Evolutionary conservation across 176 grass and related monocot genomes (phyloP), one percentile per base, ranked within the genome.

Genomic region (Aegilops tauschii): DNA sequence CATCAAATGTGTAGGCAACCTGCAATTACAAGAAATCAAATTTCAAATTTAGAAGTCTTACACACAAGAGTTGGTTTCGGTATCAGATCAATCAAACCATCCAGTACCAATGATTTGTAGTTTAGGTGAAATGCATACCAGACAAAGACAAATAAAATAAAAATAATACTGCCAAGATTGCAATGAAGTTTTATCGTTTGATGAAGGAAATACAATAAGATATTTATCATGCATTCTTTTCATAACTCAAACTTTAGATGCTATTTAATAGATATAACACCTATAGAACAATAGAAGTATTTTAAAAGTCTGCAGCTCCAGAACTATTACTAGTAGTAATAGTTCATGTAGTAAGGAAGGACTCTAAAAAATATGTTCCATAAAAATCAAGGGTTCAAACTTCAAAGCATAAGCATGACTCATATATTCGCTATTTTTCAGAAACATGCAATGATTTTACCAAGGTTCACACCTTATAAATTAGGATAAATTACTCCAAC

Each of bases 1-100:
- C 93, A 80, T 98, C 96, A 16, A 98, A 98, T 21, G 96, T 98
- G 86, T 95, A 95, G 5, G 92, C 96, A 27, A 90, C 92, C 96
- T 98, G 86, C 35, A 47, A 90, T 81, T 76, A 28, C 21, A 63
- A 37, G 78, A 44, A 62, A n/a, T 21, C 66, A 69, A 69, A 34
- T 21, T 20, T 1, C 1, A 2, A 77, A 82, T 2, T 90, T 82
- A 86, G 65, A 59, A 61, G 23, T 79, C 14, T 28, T 9, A 12
- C 31, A 40, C 37, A 78, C 25, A 85, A 78, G 78, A 85, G 70
- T 82, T 36, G 16, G 52, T 40, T 39, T 70, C 39, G 21, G 1
- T 52, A n/a, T 62, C 61, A 28, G 30, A 86, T 77, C 62, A 77
- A 36, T 63, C 4, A 11, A 25, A 70, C 10, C 5, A 37, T 0